Evolutionary conservation across 2,329 filamentous ascomycete genomes (phyloP).

Genomic region (Aureobasidium subglaciale): DNA sequence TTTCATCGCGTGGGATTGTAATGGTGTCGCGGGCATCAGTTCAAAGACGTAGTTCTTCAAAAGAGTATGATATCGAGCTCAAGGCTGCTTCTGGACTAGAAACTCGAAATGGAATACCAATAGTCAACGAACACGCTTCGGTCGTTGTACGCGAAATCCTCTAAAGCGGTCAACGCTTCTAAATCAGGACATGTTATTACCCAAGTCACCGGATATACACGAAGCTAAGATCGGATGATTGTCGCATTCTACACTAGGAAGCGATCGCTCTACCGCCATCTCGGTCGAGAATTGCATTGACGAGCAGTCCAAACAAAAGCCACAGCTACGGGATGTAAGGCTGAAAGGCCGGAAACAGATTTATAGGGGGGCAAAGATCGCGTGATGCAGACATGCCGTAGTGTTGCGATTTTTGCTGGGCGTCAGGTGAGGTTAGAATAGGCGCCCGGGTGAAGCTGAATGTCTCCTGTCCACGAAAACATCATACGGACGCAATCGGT

Average conservation of each 20-base stretch:
- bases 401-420: not conserved
- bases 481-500: slow-evolving; percentile 1
- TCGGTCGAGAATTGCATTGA: not conserved
- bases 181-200: too few relatives aligned
- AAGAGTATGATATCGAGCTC: too few relatives aligned
- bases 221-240: not conserved
- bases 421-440: slow-evolving; percentile 7
- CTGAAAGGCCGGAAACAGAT: not conserved
- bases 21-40: too few relatives aligned
- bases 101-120: too few relatives aligned
- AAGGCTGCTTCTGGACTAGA: too few relatives aligned
- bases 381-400: not conserved
- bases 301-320: not conserved
- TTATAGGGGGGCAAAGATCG: not conserved
- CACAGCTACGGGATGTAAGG: not conserved
- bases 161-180: too few relatives aligned
- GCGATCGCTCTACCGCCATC: not conserved
- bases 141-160: too few relatives aligned
- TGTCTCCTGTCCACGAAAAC: slow-evolving; percentile 6
- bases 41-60: too few relatives aligned
- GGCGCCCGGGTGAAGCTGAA: not conserved
- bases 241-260: not conserved
- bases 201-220: not conserved
- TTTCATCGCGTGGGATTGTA: too few relatives aligned
- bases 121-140: too few relatives aligned